Evolutionary conservation across 352 stramenopile species (phyloP).

Genomic region (Globisporangium viniferum): DNA sequence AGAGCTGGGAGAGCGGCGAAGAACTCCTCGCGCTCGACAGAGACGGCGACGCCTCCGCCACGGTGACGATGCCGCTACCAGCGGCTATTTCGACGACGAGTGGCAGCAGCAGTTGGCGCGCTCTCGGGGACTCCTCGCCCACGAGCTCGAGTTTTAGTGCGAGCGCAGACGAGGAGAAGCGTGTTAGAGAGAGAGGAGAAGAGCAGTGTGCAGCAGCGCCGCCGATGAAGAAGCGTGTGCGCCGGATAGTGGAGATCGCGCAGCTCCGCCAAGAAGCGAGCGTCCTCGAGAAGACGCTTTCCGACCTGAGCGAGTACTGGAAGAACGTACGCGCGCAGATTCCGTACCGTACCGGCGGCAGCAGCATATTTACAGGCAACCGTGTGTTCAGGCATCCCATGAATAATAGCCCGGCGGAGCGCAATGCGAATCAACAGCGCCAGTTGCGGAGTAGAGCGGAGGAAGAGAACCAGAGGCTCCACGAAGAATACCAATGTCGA

Average conservation of each 20-base stretch:
- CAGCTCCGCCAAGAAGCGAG: neutral
- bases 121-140: no score
- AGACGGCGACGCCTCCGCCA: neutral
- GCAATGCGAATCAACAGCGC: neutral
- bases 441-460: neutral
- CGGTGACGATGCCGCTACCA: neutral
- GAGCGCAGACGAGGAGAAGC: no score
- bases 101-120: no score
- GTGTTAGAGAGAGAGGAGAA: no score
- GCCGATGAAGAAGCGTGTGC: neutral
- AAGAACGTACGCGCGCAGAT: neutral
- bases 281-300: neutral
- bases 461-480: neutral
- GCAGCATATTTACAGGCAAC: no score
- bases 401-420: neutral
- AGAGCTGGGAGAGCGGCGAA: neutral
- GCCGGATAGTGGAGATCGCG: neutral
- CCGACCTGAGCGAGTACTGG: constrained; percentile 1
- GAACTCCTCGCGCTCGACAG: neutral
- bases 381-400: neutral
- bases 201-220: no score
- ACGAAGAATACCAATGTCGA: neutral
- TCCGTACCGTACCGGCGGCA: no score
- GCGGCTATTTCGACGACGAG: no score
- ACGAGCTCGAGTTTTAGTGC: no score